Base-by-base conservation (phyloP, 75 land plant genomes). In the Sequoia sempervirens region DNA sequence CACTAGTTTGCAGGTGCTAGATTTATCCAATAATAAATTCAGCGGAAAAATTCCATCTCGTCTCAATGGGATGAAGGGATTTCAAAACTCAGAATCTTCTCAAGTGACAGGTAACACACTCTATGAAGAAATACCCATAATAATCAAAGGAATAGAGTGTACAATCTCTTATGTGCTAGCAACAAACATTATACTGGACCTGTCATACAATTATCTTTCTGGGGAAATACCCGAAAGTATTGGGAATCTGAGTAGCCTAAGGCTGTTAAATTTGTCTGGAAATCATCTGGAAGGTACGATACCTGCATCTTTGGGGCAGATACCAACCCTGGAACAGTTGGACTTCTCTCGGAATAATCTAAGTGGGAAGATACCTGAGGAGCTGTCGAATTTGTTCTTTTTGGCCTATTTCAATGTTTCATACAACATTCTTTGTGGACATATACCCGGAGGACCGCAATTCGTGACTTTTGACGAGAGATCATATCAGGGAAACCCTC, bases 261-360 rank as follows among this genome's bases (percentile, higher is more conserved):
- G 47, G 61, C 34, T 69, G 70, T 54, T 89, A 3, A 85, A 89
- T 58, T 52, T 89, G 8, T 85, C 90, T 41, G 34, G 80, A 70
- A 89, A 89, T 45, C 43, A 83, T 11, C 64, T 89, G 41, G 23
- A 78, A 26, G 90, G 90, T 5, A 18, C 15, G 12, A 89, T 89
- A 43, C 89, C 90, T 34, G 9, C 80, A 11, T 56, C 84, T 46
- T 84, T 89, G 36, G 36, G 82, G 82, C 10, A 26, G 4, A 68
- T 68, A 68, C 28, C 34, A n/a, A 68, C 5, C 45, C 72, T 68
- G 72, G 72, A 68, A 26, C 32, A n/a, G 9, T 68, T 68, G 72
- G 72, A 68, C 54, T 52, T 52, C 2, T 52, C 54, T 52, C 15
- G 2, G 15, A 52, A 52, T 52, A 52, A 13, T 52, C 12, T 52